phyloP scores from a whole-genome alignment of 179 eudicot genomes.

The Actinidia arguta region DNA sequence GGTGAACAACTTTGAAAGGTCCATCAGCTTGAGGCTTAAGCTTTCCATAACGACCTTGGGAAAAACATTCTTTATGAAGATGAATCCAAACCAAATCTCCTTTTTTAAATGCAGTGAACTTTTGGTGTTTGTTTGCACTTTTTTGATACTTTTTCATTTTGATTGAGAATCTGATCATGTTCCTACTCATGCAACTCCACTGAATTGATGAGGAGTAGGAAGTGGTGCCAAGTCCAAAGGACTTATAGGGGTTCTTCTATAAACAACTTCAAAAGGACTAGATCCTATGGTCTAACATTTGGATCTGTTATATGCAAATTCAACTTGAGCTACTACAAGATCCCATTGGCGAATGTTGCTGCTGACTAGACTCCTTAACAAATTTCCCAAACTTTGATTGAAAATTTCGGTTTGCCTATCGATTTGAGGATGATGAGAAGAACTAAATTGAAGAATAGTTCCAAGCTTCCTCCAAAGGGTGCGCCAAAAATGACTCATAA shows the following conservation, averaged over 20 bases:
- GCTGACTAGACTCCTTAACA: neutral
- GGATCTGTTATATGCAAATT: neutral
- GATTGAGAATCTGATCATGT: neutral
- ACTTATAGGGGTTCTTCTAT: neutral
- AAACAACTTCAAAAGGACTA: neutral
- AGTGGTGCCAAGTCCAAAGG: conserved; percentile 20
- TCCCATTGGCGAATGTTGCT: neutral
- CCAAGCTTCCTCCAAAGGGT: neutral
- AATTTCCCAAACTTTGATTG: neutral
- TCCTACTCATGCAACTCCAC: conserved; percentile 15
- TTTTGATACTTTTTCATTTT: too few species aligned
- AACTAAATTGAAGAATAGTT: neutral
- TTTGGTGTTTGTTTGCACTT: too few species aligned
- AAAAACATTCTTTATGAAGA: conserved; percentile 8
- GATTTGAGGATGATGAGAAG: neutral
- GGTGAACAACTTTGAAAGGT: conserved; percentile 15
- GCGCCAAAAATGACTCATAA: neutral
- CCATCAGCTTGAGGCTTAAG: conserved; percentile 17
- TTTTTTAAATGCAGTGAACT: too few species aligned
- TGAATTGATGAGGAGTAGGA: neutral
- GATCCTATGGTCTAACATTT: neutral
- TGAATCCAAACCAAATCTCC: conserved; percentile 3
- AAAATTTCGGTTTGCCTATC: neutral
- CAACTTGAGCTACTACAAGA: neutral
- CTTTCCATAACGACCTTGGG: neutral